Evolutionary conservation across 2,329 filamentous ascomycete species (phyloP).

Genomic region (Apiospora aurea): DNA sequence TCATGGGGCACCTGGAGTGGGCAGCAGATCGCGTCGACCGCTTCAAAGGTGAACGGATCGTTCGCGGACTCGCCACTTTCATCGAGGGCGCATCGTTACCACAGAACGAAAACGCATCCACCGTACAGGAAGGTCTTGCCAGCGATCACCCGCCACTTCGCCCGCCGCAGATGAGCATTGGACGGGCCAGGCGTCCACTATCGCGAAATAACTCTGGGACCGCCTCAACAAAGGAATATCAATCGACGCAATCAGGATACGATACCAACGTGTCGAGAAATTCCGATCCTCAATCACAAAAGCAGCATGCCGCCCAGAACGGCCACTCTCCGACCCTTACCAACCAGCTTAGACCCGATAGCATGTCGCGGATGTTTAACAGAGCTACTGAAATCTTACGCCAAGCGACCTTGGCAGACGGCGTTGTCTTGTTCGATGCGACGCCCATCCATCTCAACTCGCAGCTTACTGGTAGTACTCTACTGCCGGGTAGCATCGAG

Average conservation of each 20-base stretch:
- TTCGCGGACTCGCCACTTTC: constrained; percentile 60
- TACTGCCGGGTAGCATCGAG: constrained; percentile 5
- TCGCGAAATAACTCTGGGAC: not conserved
- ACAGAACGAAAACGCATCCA: constrained; percentile 26
- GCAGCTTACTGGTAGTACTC: constrained; percentile 31
- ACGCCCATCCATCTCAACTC: constrained; percentile 34
- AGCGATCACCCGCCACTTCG: not conserved
- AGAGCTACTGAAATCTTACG: constrained; percentile 41
- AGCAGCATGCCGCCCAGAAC: not conserved
- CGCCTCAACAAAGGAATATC: not conserved
- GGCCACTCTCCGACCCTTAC: constrained; percentile 25
- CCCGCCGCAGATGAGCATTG: not conserved
- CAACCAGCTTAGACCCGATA: not conserved
- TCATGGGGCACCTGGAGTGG: constrained; percentile 68
- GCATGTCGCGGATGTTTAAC: constrained; percentile 28
- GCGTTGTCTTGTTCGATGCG: constrained; percentile 42
- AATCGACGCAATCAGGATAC: not conserved
- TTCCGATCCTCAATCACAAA: not conserved
- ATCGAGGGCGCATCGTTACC: constrained; percentile 54
- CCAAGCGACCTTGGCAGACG: constrained; percentile 41
- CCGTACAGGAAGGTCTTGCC: constrained; percentile 25
- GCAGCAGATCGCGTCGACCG: constrained; percentile 59
- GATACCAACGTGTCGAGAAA: not conserved
- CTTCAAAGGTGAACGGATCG: constrained; percentile 60
- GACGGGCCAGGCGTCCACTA: not conserved